Conservation (phyloP, 2,329 filamentous ascomycete genomes). For the Xylariaceae sp. region DNA sequence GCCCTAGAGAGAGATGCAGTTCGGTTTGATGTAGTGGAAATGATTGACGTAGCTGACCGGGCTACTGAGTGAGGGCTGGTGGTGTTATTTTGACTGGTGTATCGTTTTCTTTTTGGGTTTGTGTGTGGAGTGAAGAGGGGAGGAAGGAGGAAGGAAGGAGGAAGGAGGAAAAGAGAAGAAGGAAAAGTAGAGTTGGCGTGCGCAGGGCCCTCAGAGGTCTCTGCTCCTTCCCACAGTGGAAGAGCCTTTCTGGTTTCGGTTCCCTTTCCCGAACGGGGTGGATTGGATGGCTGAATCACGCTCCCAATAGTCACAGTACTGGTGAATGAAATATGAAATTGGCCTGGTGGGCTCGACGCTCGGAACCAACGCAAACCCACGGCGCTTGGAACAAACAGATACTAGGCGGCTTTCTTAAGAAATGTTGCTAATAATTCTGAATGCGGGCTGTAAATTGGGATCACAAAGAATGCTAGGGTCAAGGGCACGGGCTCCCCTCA, state of each 20-base stretch:
- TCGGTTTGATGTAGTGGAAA: neutral
- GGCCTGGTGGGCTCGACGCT: conserved; percentile 6
- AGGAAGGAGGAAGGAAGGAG: neutral
- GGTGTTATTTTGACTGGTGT: neutral
- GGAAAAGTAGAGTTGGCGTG: neutral
- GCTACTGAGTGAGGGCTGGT: neutral
- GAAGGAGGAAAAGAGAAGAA: neutral
- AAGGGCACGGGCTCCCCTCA: neutral
- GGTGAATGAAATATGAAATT: conserved; percentile 10
- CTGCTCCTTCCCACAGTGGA: neutral
- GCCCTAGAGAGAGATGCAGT: conserved; percentile 2
- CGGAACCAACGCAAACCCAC: conserved; percentile 7
- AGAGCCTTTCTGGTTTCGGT: conserved; percentile 1
- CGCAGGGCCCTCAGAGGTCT: conserved; percentile 2
- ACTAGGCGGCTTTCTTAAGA: conserved; percentile 5
- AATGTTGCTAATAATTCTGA: conserved; percentile 9
- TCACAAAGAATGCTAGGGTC: conserved; percentile 13
- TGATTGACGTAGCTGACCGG: neutral
- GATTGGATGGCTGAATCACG: conserved; percentile 21
- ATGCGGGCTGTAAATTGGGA: conserved; percentile 13
- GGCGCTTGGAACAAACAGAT: conserved; percentile 14
- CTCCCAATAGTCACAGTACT: conserved; percentile 18
- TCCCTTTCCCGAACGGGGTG: conserved; percentile 13
- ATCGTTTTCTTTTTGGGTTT: neutral
- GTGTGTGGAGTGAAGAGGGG: neutral